phyloP scores from a whole-genome alignment of 1,139 yeast species.

The Suhomyces choctaworum region DNA sequence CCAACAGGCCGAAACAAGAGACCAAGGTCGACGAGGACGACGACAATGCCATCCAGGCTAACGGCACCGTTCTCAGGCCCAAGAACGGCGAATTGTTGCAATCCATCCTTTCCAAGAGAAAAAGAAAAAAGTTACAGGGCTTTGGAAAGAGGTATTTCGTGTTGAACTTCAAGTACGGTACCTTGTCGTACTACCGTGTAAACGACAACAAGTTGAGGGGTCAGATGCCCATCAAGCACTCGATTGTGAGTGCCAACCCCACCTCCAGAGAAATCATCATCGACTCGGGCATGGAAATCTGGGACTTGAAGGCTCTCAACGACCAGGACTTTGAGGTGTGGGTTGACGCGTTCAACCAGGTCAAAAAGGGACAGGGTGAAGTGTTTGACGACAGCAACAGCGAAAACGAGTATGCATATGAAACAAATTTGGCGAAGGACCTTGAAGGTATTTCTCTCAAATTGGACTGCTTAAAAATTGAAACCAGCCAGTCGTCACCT shows the following conservation, averaged over 20 bases:
- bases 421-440: constrained; percentile 13
- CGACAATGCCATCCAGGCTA: constrained; percentile 1
- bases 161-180: constrained; percentile 77
- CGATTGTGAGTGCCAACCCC: constrained; percentile 78
- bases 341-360: constrained; percentile 71
- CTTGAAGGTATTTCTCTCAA: constrained; percentile 24
- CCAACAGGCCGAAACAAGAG: constrained; percentile 3
- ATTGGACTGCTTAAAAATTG: constrained; percentile 23
- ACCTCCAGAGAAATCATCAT: constrained; percentile 69
- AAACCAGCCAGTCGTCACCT: constrained; percentile 14
- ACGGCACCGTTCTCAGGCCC: constrained; percentile 30
- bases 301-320: constrained; percentile 78
- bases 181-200: constrained; percentile 72
- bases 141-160: constrained; percentile 83
- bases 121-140: constrained; percentile 79
- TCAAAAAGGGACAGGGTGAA: constrained; percentile 28
- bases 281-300: constrained; percentile 94
- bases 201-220: constrained; percentile 81
- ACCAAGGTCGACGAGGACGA: background rate
- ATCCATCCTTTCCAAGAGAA: constrained; percentile 71
- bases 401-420: constrained; percentile 15
- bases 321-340: constrained; percentile 72
- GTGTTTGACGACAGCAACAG: constrained; percentile 7
- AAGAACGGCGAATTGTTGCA: constrained; percentile 66
- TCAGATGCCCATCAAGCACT: constrained; percentile 81